Evolutionary conservation across 140 eudicot species (phyloP).

Genomic region (Ambrosia hybrid): DNA sequence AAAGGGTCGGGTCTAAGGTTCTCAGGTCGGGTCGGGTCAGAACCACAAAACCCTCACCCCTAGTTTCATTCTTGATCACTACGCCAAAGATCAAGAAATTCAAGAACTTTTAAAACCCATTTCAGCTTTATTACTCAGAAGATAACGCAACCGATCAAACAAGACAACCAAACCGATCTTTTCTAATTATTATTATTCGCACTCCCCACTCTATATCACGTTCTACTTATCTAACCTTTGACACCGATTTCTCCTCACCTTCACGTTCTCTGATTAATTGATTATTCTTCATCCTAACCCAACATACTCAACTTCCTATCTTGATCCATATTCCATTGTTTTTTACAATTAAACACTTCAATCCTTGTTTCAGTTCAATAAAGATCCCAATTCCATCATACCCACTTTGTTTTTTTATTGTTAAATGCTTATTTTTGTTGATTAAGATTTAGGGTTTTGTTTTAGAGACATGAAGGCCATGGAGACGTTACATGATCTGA

Average conservation of each 20-base stretch:
- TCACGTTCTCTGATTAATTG: neutral
- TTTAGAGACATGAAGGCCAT: conserved; percentile 46
- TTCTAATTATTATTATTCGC: neutral
- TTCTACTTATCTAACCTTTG: conserved; percentile 21
- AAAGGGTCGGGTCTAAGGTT: no score
- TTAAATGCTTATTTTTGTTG: conserved; percentile 20
- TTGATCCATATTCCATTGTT: conserved; percentile 15
- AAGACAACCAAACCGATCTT: conserved; percentile 5
- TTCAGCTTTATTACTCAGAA: neutral
- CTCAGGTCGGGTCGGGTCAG: no score
- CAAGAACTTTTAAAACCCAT: neutral
- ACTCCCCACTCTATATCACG: conserved; percentile 1
- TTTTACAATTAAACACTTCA: neutral
- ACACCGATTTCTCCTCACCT: conserved; percentile 2
- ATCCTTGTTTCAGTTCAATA: conserved; percentile 20
- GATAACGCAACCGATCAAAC: conserved; percentile 22
- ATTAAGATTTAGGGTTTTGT: conserved; percentile 33
- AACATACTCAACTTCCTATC: neutral
- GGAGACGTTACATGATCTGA: conserved; percentile 81
- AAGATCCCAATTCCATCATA: conserved; percentile 19
- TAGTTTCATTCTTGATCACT: neutral
- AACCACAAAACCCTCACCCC: no score
- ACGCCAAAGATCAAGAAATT: conserved; percentile 7
- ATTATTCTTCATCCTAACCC: neutral
- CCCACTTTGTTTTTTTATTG: neutral